Percentiles rank a stretch among this genome's conserved stretches.
phyloP scores from a whole-genome alignment of 805 yeast species.

The Barnettozyma californica region DNA sequence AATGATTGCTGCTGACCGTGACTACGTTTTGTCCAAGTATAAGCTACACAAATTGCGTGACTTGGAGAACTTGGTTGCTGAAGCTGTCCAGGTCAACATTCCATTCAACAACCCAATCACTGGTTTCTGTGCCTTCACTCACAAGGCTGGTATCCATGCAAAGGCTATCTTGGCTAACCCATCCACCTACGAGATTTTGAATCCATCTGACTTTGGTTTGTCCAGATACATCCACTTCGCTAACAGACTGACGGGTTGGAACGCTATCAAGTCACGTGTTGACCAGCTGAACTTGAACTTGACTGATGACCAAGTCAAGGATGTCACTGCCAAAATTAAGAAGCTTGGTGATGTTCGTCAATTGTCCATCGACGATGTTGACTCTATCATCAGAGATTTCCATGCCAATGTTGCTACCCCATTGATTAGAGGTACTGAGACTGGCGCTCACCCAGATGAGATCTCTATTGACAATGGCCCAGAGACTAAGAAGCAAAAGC shows the following conservation, averaged over 20 bases:
- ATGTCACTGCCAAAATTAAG: constrained; percentile 90
- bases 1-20: constrained; percentile 98
- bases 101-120: constrained; percentile 99
- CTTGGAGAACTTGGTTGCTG: constrained; percentile 92
- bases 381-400: constrained; percentile 89
- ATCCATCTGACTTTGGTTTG: constrained; percentile 93
- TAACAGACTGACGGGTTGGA: constrained; percentile 98
- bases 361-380: constrained; percentile 93
- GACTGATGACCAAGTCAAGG: constrained; percentile 91
- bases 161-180: constrained; percentile 98
- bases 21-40: constrained; percentile 89
- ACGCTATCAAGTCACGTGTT: constrained; percentile 96
- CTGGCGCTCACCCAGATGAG: constrained; percentile 22
- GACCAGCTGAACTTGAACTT: constrained; percentile 89
- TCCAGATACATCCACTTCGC: constrained; percentile 97
- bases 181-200: constrained; percentile 94
- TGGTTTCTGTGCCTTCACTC: constrained; percentile 99
- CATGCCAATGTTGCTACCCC: constrained; percentile 74
- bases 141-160: constrained; percentile 99
- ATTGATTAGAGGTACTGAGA: constrained; percentile 25
- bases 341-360: constrained; percentile 93
- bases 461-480: constrained; percentile 22
- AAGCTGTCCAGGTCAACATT: constrained; percentile 92
- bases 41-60: constrained; percentile 95
- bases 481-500: constrained; percentile 28